These are phyloP conservation scores for Pogostemon cablin DNA, from an alignment of 257 asterid genomes.

Conservation along the genomic window DNA sequence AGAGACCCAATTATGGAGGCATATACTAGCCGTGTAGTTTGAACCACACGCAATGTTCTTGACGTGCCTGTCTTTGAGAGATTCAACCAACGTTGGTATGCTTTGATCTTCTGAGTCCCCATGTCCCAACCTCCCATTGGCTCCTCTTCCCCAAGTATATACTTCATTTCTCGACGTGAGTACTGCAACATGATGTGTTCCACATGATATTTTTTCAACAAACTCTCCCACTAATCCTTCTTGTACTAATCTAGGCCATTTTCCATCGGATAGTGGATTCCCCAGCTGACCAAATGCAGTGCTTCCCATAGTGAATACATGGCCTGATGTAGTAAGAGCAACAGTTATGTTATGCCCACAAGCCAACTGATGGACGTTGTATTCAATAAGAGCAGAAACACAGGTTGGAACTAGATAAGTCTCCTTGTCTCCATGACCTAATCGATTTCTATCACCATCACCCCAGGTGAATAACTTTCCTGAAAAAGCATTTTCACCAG, in stretches of 20 bases:
- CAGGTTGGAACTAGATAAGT: slow-evolving; percentile 72
- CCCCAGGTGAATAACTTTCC: slow-evolving; percentile 95
- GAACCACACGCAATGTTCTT: slow-evolving; percentile 85
- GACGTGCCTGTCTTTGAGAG: slow-evolving; percentile 75
- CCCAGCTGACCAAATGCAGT: slow-evolving; percentile 77
- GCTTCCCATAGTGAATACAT: slow-evolving; percentile 86
- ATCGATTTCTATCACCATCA: slow-evolving; percentile 75
- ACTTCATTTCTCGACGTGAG: slow-evolving; percentile 83
- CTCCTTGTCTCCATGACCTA: slow-evolving; percentile 84
- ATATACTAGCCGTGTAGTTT: slow-evolving; percentile 75
- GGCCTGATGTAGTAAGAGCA: slow-evolving; percentile 82
- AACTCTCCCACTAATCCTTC: slow-evolving; percentile 83
- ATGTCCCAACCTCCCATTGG: slow-evolving; percentile 92
- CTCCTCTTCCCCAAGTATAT: slow-evolving; percentile 91
- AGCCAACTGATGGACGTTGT: slow-evolving; percentile 80
- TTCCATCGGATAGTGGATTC: slow-evolving; percentile 71
- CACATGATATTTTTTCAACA: slow-evolving; percentile 85
- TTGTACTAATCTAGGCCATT: slow-evolving; percentile 71
- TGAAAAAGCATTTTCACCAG: slow-evolving; percentile 48
- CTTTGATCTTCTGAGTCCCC: slow-evolving; percentile 72
- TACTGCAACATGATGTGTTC: slow-evolving; percentile 76
- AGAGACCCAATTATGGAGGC: slow-evolving; percentile 90
- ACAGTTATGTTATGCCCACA: slow-evolving; percentile 76
- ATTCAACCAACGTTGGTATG: slow-evolving; percentile 74
- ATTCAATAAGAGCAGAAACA: slow-evolving; percentile 77